These are phyloP conservation scores for Hexamita inflata DNA, from an alignment of 208 protist species.

Conservation along the genomic window DNA sequence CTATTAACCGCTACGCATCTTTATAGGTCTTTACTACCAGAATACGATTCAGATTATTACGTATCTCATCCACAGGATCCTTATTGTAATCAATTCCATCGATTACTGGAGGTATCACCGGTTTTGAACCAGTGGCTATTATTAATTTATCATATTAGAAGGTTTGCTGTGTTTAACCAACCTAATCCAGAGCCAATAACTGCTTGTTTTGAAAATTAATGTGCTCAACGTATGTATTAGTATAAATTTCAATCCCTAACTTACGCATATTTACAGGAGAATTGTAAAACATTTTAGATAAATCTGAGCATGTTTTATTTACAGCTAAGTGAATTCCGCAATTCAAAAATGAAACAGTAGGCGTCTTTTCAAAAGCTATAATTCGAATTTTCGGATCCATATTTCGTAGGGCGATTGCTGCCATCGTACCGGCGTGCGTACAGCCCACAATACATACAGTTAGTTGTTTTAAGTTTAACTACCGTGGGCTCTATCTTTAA, in stretches of 20 bases:
- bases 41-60: too few relatives aligned
- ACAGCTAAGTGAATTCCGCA: neutral
- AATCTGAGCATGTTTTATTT: neutral
- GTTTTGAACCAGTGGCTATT: neutral
- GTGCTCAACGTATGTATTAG: neutral
- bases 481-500: too few relatives aligned
- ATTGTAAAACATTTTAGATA: neutral
- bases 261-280: neutral
- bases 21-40: too few relatives aligned
- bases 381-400: neutral
- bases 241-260: neutral
- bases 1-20: too few relatives aligned
- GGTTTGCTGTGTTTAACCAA: neutral
- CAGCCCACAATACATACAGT: neutral
- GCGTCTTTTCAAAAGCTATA: neutral
- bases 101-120: neutral
- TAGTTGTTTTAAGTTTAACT: too few relatives aligned
- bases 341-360: neutral
- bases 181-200: neutral
- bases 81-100: too few relatives aligned
- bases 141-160: neutral
- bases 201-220: neutral
- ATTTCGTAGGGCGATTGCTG: neutral
- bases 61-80: too few relatives aligned
- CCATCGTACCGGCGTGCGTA: neutral